Base-by-base conservation (phyloP, 345 rosid species). In the Hevea brasiliensis region DNA sequence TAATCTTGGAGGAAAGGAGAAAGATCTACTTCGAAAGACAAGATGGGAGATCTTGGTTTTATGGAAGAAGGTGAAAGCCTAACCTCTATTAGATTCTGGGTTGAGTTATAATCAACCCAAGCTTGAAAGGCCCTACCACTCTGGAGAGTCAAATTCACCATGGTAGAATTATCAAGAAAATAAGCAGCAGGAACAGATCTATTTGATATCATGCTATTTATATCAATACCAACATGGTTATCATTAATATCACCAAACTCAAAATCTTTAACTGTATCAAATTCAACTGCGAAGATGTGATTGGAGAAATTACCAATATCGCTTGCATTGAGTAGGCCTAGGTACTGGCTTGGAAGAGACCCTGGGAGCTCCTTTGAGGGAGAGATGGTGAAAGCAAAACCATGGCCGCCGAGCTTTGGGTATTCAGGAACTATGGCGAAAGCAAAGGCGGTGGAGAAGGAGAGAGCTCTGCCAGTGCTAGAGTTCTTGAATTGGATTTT, bases 401-500 rank as follows among this genome's bases (percentile, higher is more conserved):
- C 98, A 47, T 92, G 97, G 35, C 97, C 97, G 26, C 98, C 95
- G 24, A 92, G 90, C 29, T 57, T 66, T 14, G 86, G 80, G 58
- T 83, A 89, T 84, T 88, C 85, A 7, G 95, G 92, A 40, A 82
- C 82, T 27, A 88, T 83, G 23, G 92, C 91, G 51, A 94, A 88
- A 57, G 85, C 97, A 73, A 94, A 94, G 21, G 91, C 79, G 15
- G 97, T 84, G n/a, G 98, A 94, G 77, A 94, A 94, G 70, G 97
- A 94, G 62, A 78, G 56, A 29, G 79, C 77, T 76, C 71, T 84
- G 64, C 81, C 84, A 50, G 29, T 57, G 15, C 77, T 62, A 13
- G 81, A 11, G 82, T 72, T 74, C 84, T 85, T 92, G 87, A 92
- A 87, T 50, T 57, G 82, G 70, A 90, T 55, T 3, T 88, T 93